Percentiles rank a stretch among this genome's conserved stretches.
Conservation (phyloP, 2,329 filamentous ascomycete species). For the Epichloe typhina region DNA sequence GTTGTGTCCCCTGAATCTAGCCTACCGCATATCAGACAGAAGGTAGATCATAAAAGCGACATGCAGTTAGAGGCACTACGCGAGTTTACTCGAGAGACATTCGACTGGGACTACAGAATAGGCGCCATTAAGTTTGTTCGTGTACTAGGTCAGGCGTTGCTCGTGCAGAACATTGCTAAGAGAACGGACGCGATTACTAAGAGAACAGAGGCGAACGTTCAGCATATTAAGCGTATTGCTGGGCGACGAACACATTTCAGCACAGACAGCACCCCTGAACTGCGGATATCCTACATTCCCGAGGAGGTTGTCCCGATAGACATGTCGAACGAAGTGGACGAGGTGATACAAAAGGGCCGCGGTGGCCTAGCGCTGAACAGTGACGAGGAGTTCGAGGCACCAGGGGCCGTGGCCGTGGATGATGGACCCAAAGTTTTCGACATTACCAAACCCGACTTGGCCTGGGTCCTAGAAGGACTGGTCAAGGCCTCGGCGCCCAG, state of each 20-base stretch:
- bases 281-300: slow-evolving; percentile 69
- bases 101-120: slow-evolving; percentile 69
- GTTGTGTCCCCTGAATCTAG: slow-evolving; percentile 56
- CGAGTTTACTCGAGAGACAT: slow-evolving; percentile 62
- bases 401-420: slow-evolving; percentile 14
- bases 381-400: slow-evolving; percentile 48
- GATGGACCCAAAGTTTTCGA: slow-evolving; percentile 38
- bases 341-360: slow-evolving; percentile 36
- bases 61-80: slow-evolving; percentile 42
- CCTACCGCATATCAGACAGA: slow-evolving; percentile 15
- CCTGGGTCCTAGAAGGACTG: slow-evolving; percentile 26
- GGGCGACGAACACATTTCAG: slow-evolving; percentile 55
- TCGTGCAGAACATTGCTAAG: slow-evolving; percentile 43
- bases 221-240: slow-evolving; percentile 52
- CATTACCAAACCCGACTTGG: slow-evolving; percentile 45
- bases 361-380: slow-evolving; percentile 47
- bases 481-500: slow-evolving; percentile 14
- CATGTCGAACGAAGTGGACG: slow-evolving; percentile 57
- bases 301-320: slow-evolving; percentile 66
- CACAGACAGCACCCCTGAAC: slow-evolving; percentile 62
- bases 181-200: slow-evolving; percentile 23
- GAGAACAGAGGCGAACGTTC: slow-evolving; percentile 18
- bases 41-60: slow-evolving; percentile 11
- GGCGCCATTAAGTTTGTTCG: slow-evolving; percentile 79
- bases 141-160: slow-evolving; percentile 62